Conservation (phyloP, 78 protist genomes). For the Paulinella micropora region DNA sequence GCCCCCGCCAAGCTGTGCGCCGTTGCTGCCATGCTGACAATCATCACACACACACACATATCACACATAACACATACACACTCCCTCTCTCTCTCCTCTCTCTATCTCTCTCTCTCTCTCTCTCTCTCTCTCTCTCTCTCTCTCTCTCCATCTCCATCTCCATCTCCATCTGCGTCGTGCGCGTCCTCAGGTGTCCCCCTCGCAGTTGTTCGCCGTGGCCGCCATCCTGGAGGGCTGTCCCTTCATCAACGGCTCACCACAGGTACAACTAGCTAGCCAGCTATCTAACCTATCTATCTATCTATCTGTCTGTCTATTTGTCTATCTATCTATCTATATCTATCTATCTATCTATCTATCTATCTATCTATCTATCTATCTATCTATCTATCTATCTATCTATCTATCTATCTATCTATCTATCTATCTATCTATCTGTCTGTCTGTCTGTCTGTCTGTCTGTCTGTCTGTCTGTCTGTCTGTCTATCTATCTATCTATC, state of each 20-base stretch:
- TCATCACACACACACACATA: no score
- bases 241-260: conserved; percentile 99
- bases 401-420: neutral
- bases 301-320: neutral
- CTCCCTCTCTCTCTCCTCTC: no score
- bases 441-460: no score
- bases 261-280: no score
- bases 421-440: neutral
- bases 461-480: no score
- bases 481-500: no score
- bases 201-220: conserved; percentile 90
- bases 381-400: neutral
- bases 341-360: neutral
- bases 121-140: no score
- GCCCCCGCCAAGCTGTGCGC: no score
- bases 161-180: no score
- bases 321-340: neutral
- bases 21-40: neutral
- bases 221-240: conserved; percentile 75
- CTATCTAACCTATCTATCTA: neutral
- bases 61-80: no score
- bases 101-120: no score
- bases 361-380: neutral
- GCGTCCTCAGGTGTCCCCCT: conserved; percentile 90
- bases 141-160: no score